These are phyloP conservation scores for Rhizophagus prolifer DNA, from an alignment of 192 early-diverging fungal species.

Conservation along the genomic window DNA sequence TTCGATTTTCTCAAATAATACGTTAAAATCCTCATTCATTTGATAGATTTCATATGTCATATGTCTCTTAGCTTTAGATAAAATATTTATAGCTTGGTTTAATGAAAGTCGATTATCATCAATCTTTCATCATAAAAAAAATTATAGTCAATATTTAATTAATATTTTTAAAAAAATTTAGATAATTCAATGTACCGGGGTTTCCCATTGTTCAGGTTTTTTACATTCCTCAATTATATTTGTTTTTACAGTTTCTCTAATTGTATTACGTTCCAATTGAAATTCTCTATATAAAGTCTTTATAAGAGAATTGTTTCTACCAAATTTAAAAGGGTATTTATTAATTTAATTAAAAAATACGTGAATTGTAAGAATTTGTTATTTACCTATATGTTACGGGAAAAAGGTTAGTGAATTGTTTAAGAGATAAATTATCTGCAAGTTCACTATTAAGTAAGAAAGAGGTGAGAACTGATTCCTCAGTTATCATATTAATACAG, in stretches of 20 bases:
- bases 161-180: background rate
- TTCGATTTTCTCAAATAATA: background rate
- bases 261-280: background rate
- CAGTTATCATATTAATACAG: background rate
- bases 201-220: constrained; percentile 1
- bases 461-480: background rate
- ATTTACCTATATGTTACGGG: constrained; percentile 4
- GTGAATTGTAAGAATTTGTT: too few relatives aligned
- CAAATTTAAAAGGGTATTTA: background rate
- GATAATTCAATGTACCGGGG: too few relatives aligned
- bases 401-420: constrained; percentile 17
- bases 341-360: background rate
- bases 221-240: constrained; percentile 23
- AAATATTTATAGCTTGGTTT: constrained; percentile 3
- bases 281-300: constrained; percentile 15
- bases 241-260: background rate
- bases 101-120: constrained; percentile 12
- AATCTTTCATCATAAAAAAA: background rate
- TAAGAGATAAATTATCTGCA: constrained; percentile 10
- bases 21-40: constrained; percentile 1
- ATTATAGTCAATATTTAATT: background rate
- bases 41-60: background rate
- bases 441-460: constrained; percentile 16
- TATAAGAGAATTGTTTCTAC: constrained; percentile 1
- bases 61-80: background rate